Conservation (phyloP, 164 flowering plant species). For the grape (Vitis vinifera) region ASM3070453v1 NC_081809.1:7718501-7719000, state of each 20-base stretch:
- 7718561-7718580: not conserved
- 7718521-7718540: constrained; percentile 4
- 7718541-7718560: constrained; percentile 7
- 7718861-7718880: no score
- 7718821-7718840: not conserved
- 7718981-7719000: no score
- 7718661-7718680: constrained; percentile 19
- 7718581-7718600: not conserved
- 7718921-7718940: no score
- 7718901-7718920: no score
- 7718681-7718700: not conserved
- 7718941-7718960: no score
- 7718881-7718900: no score
- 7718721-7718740: not conserved
- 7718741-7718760: not conserved
- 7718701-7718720: constrained; percentile 3
- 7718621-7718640: constrained; percentile 4
- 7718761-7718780: constrained; percentile 6
- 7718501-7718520: not conserved
- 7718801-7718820: not conserved
- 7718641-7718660: constrained; percentile 11
- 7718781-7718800: not conserved
- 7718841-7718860: not conserved
- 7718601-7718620: constrained; percentile 20
- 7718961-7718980: no score